Percentiles rank a stretch among this genome's conserved stretches.
phyloP scores from a whole-genome alignment of 2,329 filamentous ascomycete genomes.

The Microsporum audouinii region DNA sequence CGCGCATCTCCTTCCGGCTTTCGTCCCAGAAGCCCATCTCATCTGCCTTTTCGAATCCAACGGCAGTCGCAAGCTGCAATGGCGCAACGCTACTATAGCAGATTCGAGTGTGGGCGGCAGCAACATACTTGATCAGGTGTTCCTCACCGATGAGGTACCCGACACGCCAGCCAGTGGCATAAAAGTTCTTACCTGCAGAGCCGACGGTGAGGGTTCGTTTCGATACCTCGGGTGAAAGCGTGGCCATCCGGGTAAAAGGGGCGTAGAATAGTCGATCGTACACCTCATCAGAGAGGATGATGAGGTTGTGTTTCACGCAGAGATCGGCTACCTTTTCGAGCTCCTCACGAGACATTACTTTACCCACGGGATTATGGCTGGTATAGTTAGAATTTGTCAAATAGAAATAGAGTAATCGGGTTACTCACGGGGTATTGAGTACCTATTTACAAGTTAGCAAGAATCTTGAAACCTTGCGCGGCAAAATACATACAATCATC shows the following conservation, averaged over 20 bases:
- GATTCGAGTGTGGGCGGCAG: conserved; percentile 86
- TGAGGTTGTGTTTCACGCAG: conserved; percentile 83
- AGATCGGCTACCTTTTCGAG: conserved; percentile 74
- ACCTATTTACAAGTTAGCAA: conserved; percentile 22
- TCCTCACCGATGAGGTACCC: conserved; percentile 87
- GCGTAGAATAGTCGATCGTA: conserved; percentile 94
- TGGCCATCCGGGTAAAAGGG: conserved; percentile 85
- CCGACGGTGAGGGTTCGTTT: conserved; percentile 84
- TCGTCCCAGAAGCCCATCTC: conserved; percentile 75
- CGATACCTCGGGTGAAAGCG: conserved; percentile 79
- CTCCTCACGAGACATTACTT: conserved; percentile 79
- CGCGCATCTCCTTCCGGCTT: conserved; percentile 75
- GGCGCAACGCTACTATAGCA: conserved; percentile 92
- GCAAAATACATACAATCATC: conserved; percentile 66
- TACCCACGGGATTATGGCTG: conserved; percentile 85
- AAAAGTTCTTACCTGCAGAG: conserved; percentile 96
- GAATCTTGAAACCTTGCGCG: conserved; percentile 2
- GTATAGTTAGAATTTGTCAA: background rate
- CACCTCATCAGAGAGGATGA: conserved; percentile 85
- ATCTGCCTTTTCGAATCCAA: conserved; percentile 88
- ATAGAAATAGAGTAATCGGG: background rate
- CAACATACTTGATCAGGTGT: conserved; percentile 80
- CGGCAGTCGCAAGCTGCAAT: conserved; percentile 83
- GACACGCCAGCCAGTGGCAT: conserved; percentile 93
- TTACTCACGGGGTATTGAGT: conserved; percentile 40